Evolutionary conservation across 1,139 yeast genomes (phyloP).

Genomic region (Candida buenavistaensis): DNA sequence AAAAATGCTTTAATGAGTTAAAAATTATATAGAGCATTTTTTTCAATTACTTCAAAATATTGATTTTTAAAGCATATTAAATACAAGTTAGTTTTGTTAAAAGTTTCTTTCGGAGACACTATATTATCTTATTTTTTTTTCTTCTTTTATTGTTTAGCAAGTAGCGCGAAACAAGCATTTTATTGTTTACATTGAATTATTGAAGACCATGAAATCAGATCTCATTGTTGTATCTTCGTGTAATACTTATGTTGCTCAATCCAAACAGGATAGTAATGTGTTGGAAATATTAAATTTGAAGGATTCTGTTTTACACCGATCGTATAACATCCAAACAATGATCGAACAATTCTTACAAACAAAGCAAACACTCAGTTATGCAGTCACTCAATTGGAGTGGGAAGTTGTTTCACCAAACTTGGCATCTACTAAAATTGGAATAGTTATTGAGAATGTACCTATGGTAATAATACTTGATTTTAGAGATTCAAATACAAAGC

Average conservation of each 20-base stretch:
- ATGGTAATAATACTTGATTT: conserved; percentile 28
- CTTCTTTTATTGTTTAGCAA: too few relatives aligned
- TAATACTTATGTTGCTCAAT: conserved; percentile 16
- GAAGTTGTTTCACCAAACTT: conserved; percentile 20
- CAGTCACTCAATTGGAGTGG: conserved; percentile 25
- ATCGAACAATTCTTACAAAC: conserved; percentile 2
- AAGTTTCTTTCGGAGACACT: too few relatives aligned
- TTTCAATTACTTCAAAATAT: too few relatives aligned
- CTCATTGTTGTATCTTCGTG: conserved; percentile 16
- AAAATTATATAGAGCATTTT: too few relatives aligned
- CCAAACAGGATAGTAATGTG: not conserved
- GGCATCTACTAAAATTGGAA: conserved; percentile 26
- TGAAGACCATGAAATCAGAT: conserved; percentile 2
- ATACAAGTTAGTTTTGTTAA: too few relatives aligned
- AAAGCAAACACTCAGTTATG: not conserved
- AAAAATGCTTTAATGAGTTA: too few relatives aligned
- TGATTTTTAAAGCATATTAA: too few relatives aligned
- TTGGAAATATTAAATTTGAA: conserved; percentile 2
- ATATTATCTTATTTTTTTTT: too few relatives aligned
- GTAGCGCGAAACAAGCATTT: too few relatives aligned
- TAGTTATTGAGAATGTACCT: conserved; percentile 22
- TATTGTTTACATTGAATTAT: too few relatives aligned
- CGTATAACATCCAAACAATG: conserved; percentile 3
- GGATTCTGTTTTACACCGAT: conserved; percentile 1
- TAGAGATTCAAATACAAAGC: conserved; percentile 17